Conservation (phyloP, 2,329 filamentous ascomycete genomes). For the Penicillium sp. region DNA sequence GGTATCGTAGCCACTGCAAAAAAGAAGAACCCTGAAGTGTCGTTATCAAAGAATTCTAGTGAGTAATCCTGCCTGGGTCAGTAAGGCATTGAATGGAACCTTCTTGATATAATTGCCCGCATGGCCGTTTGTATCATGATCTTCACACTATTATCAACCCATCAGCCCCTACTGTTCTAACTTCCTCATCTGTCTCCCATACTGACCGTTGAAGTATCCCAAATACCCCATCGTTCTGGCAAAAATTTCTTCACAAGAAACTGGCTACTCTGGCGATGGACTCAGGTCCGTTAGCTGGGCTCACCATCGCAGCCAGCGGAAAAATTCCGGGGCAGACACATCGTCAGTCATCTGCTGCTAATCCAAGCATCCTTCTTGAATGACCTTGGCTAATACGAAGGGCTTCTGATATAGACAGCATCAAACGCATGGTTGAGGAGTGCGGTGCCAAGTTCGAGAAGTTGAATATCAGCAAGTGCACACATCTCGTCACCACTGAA, state of each 20-base stretch:
- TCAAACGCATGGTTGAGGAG: neutral
- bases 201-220: too few relatives aligned
- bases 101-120: too few relatives aligned
- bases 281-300: neutral
- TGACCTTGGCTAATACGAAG: neutral
- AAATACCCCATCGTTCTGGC: too few relatives aligned
- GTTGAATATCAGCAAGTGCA: slow-evolving; percentile 3
- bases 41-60: too few relatives aligned
- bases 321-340: neutral
- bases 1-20: too few relatives aligned
- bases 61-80: too few relatives aligned
- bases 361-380: neutral
- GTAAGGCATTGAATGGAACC: too few relatives aligned
- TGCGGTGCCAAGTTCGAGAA: slow-evolving; percentile 5
- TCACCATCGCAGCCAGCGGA: neutral
- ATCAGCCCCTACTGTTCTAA: too few relatives aligned
- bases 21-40: too few relatives aligned
- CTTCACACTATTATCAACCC: too few relatives aligned
- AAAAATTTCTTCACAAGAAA: neutral
- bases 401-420: neutral
- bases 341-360: neutral
- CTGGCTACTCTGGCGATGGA: neutral
- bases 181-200: too few relatives aligned
- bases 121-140: too few relatives aligned
- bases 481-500: neutral